Percentiles rank a stretch among this genome's conserved stretches.
phyloP scores from a whole-genome alignment of 2,329 filamentous ascomycete species.

The Colletotrichum viniferum region DNA sequence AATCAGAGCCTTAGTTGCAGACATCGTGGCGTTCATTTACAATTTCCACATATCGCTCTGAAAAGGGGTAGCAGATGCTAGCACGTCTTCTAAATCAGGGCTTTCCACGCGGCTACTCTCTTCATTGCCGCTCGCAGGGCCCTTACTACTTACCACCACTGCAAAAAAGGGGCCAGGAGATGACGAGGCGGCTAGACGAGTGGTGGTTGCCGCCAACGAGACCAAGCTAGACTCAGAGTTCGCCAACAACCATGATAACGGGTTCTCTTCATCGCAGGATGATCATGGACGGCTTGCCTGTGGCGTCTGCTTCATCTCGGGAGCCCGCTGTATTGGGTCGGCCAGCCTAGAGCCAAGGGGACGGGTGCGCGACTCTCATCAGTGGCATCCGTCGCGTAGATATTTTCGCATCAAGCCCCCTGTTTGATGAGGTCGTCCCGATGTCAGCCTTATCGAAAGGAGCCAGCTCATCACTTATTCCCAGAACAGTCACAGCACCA shows the following conservation, averaged over 20 bases:
- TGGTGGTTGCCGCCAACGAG: neutral
- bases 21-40: neutral
- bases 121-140: neutral
- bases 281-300: neutral
- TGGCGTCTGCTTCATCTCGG: conserved; percentile 5
- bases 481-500: neutral
- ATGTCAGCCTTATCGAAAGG: neutral
- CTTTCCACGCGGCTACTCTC: neutral
- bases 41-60: conserved; percentile 4
- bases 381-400: neutral
- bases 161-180: neutral
- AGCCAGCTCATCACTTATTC: neutral
- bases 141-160: neutral
- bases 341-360: neutral
- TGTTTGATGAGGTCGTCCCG: neutral
- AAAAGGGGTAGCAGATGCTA: neutral
- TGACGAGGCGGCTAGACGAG: neutral
- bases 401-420: neutral
- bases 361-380: neutral
- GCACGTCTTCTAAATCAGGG: neutral
- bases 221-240: neutral
- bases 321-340: neutral
- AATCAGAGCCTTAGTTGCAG: neutral
- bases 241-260: neutral
- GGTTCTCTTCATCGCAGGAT: neutral